These are phyloP conservation scores for Penicillium simplicissimum DNA, from an alignment of 495 filamentous ascomycete species.

Conservation along the genomic window DNA sequence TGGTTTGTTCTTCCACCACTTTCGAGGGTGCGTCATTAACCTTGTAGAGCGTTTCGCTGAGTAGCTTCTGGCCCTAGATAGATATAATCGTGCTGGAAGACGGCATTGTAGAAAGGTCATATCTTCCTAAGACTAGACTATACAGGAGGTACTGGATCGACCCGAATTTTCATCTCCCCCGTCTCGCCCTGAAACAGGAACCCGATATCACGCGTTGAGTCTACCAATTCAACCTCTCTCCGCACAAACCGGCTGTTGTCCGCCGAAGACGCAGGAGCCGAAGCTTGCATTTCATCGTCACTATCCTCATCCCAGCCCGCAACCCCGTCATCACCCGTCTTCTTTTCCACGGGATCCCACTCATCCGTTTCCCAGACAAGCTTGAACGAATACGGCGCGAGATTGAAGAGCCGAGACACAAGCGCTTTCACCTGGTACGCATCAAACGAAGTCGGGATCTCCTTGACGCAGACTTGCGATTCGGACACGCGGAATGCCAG, in stretches of 20 bases:
- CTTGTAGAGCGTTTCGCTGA: too few species aligned
- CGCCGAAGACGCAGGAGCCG: not conserved
- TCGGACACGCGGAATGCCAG: conserved; percentile 56
- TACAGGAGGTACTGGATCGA: conserved; percentile 51
- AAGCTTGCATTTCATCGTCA: conserved; percentile 48
- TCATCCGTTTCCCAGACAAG: conserved; percentile 83
- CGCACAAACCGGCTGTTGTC: conserved; percentile 57
- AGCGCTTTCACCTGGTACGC: conserved; percentile 81
- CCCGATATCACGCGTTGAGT: conserved; percentile 77
- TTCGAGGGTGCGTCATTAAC: too few species aligned
- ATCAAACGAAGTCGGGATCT: conserved; percentile 73
- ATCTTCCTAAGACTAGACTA: not conserved
- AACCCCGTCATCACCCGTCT: conserved; percentile 55
- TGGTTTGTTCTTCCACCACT: not conserved
- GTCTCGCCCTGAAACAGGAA: conserved; percentile 71
- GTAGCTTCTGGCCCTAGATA: too few species aligned
- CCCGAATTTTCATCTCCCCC: conserved; percentile 63
- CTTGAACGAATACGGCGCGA: conserved; percentile 61
- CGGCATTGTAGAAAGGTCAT: conserved; percentile 2
- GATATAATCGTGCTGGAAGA: too few species aligned
- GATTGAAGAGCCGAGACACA: conserved; percentile 66
- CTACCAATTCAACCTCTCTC: conserved; percentile 77
- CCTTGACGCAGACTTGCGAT: conserved; percentile 37
- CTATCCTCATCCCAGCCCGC: conserved; percentile 54
- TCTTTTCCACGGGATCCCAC: conserved; percentile 68